Conservation (phyloP, 2,329 filamentous ascomycete genomes). For the Colletotrichum acutatum region DNA sequence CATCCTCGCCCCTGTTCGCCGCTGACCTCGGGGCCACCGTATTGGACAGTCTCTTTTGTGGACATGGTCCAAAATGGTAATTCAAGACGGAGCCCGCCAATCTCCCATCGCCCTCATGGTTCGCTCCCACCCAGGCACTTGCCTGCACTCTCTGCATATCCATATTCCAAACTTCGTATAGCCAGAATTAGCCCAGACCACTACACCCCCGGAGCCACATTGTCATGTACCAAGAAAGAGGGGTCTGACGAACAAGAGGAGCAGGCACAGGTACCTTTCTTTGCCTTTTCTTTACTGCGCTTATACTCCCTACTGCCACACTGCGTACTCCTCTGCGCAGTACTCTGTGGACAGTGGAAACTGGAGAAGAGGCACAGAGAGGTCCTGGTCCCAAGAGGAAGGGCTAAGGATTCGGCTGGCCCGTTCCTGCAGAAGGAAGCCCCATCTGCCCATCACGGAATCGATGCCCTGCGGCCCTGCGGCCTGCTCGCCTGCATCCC, state of each 20-base stretch:
- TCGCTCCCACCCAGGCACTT: constrained; percentile 32
- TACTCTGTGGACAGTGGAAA: not conserved
- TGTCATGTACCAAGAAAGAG: constrained; percentile 25
- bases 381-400: not conserved
- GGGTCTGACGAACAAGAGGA: constrained; percentile 12
- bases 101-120: constrained; percentile 33
- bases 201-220: constrained; percentile 29
- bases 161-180: constrained; percentile 37
- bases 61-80: constrained; percentile 29
- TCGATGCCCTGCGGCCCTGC: constrained; percentile 26
- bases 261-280: not conserved
- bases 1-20: constrained; percentile 1
- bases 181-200: constrained; percentile 33
- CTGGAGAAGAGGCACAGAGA: constrained; percentile 1
- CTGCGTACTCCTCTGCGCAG: too few species aligned
- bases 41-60: constrained; percentile 30
- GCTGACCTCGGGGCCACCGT: constrained; percentile 26
- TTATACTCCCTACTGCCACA: too few species aligned
- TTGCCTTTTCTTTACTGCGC: not conserved
- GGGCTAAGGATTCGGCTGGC: constrained; percentile 30
- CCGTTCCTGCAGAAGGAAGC: constrained; percentile 32
- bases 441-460: constrained; percentile 32
- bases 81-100: constrained; percentile 29
- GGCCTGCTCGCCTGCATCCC: not conserved
- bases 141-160: constrained; percentile 33